Percentiles rank a stretch among this genome's conserved stretches.
These are phyloP conservation scores for Hanseniaspora occidentalis DNA, from an alignment of 805 yeast genomes.

Conservation along the genomic window DNA sequence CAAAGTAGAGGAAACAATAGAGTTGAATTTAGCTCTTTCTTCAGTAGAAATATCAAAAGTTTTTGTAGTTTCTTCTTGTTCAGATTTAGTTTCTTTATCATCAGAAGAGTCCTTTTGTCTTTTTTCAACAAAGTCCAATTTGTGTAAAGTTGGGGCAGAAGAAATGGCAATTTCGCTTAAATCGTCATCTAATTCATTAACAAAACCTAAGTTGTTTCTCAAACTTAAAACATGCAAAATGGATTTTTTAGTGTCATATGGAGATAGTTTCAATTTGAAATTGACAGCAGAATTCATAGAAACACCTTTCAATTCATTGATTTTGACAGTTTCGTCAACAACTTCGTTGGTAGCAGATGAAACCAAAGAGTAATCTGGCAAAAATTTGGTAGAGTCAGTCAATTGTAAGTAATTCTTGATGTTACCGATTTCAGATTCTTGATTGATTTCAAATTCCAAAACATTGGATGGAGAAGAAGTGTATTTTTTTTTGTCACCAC, in stretches of 20 bases:
- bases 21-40: constrained; percentile 17
- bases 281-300: constrained; percentile 12
- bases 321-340: neutral
- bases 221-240: constrained; percentile 19
- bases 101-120: constrained; percentile 10
- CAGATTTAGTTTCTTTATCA: constrained; percentile 8
- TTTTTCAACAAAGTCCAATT: constrained; percentile 15
- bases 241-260: constrained; percentile 21
- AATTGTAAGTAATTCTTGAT: constrained; percentile 17
- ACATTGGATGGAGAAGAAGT: constrained; percentile 8
- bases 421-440: constrained; percentile 17
- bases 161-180: constrained; percentile 23
- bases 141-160: constrained; percentile 19
- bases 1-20: constrained; percentile 16
- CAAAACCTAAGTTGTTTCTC: constrained; percentile 24
- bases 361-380: constrained; percentile 6
- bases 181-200: constrained; percentile 21
- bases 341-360: neutral
- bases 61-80: constrained; percentile 10
- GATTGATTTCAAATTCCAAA: constrained; percentile 16
- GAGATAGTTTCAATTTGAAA: constrained; percentile 14
- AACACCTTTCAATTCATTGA: constrained; percentile 3
- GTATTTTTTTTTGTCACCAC: constrained; percentile 8
- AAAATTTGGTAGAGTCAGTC: constrained; percentile 17
- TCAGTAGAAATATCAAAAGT: constrained; percentile 16